Conservation (phyloP, 2,329 filamentous ascomycete genomes). For the Zymoseptoria crescenta region DNA sequence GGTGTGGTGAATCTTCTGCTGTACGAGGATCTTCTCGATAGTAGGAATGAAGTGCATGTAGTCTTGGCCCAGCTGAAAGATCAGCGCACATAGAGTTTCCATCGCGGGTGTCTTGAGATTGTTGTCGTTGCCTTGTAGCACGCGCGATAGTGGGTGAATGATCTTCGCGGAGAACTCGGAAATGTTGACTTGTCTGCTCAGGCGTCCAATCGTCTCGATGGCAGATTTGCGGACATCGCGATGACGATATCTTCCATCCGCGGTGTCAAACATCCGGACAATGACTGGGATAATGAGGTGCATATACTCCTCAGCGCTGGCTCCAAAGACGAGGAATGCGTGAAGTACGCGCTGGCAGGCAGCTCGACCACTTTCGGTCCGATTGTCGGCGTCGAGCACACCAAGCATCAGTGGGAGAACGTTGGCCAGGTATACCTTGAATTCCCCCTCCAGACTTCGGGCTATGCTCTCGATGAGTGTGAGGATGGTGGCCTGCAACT, state of each 20-base stretch:
- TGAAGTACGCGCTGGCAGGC: conserved; percentile 63
- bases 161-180: conserved; percentile 96
- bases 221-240: conserved; percentile 73
- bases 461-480: conserved; percentile 90
- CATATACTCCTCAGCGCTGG: conserved; percentile 97
- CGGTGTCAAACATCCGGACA: conserved; percentile 84
- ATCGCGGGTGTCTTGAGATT: conserved; percentile 72
- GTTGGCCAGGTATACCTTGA: conserved; percentile 88
- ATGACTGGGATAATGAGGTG: conserved; percentile 95
- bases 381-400: conserved; percentile 78
- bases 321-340: conserved; percentile 90
- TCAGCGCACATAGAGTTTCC: conserved; percentile 88
- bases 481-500: conserved; percentile 83
- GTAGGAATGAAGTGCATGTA: conserved; percentile 91
- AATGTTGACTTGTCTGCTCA: conserved; percentile 92
- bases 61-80: conserved; percentile 91
- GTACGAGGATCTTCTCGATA: conserved; percentile 74
- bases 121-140: conserved; percentile 66
- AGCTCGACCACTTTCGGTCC: conserved; percentile 53
- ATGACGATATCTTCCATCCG: conserved; percentile 23
- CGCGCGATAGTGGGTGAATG: conserved; percentile 81
- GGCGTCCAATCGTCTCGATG: conserved; percentile 88
- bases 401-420: conserved; percentile 90
- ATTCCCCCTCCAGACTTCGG: conserved; percentile 88
- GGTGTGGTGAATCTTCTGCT: conserved; percentile 73